phyloP scores from a whole-genome alignment of 2,329 filamentous ascomycete species.

The Fusarium sp. region DNA sequence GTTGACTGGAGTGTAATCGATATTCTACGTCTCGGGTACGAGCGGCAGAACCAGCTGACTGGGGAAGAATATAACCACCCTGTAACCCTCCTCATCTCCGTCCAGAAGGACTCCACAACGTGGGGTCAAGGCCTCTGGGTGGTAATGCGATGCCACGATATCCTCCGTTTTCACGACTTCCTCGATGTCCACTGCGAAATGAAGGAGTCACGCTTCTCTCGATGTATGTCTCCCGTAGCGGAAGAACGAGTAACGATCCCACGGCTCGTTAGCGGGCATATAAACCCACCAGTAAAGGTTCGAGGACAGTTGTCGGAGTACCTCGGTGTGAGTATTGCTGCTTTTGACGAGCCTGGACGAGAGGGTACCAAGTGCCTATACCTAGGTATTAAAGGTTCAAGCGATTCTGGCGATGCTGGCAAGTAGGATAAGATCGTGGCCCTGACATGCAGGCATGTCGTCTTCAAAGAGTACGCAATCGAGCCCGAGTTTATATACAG shows the following conservation, averaged over 20 bases:
- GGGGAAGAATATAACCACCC: background rate
- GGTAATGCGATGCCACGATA: slow-evolving; percentile 1
- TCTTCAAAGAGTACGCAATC: background rate
- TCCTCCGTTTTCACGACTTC: slow-evolving; percentile 9
- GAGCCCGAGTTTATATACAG: slow-evolving; percentile 3
- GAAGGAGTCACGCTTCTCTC: slow-evolving; percentile 12
- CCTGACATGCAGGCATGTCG: slow-evolving; percentile 26
- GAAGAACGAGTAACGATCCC: background rate
- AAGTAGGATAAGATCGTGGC: background rate
- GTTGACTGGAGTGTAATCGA: slow-evolving; percentile 17
- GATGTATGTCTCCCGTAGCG: too few species aligned
- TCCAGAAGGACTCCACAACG: slow-evolving; percentile 8
- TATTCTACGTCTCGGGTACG: slow-evolving; percentile 14
- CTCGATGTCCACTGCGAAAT: slow-evolving; percentile 15
- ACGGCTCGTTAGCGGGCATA: background rate
- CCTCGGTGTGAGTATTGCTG: background rate
- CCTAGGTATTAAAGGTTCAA: background rate
- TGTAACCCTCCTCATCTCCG: slow-evolving; percentile 19
- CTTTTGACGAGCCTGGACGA: background rate
- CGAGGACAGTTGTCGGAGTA: background rate
- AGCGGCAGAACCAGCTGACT: background rate
- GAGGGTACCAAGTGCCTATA: slow-evolving; percentile 8
- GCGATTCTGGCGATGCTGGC: too few species aligned
- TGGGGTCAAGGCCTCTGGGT: background rate
- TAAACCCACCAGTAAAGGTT: background rate